Base-by-base conservation (phyloP, 1,284 basidiomycete species). In the Marasmius tenuissimus region DNA sequence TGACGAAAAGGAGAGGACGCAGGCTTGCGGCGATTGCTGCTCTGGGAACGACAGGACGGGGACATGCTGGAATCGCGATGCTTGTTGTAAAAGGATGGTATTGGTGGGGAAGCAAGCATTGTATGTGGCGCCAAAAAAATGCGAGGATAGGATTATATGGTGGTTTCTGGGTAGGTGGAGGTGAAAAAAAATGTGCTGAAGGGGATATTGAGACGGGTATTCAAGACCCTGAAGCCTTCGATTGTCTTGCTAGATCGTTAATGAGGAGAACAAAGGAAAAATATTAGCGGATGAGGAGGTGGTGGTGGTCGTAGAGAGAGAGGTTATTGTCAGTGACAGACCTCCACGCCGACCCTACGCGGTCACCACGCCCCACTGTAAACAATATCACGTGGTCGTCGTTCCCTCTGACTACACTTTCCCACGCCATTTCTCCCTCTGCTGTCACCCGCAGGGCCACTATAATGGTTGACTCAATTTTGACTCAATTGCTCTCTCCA, bases 1-100 rank as follows among this genome's bases (percentile, higher is more conserved):
- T 76, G 76, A 58, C 82, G 78, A 61, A 86, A 78, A 16, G 86
- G 87, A 5, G 88, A 89, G 20, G 86, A 85, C 1, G 87, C 83
- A 62, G 85, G 78, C 80, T 87, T 82, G 53, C 71, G 61, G 60
- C 64, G 74, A 45, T 71, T 76, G 48, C 75, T 76, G 61, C 63
- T 76, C 69, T 72, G 77, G 37, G 67, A 71, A 42, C 81, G 79
- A 71, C 75, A 82, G 57, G 75, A 77, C 45, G 82, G 79, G 18
- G 81, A 78, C 71, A 80, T 73, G 72, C 73, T 73, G 50, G 70
- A 70, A 63, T 79, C 75, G 73, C 75, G 77, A 68, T 78, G 52
- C 40, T 63, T 65, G 60, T 68, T 71, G 56, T 69, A 70, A 63
- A 73, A 71, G 50, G 74, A 66, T 14, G 69, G 56, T 68, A 76